Conservation (phyloP, 2,329 filamentous ascomycete species). For the Chaetomium strumarium region DNA sequence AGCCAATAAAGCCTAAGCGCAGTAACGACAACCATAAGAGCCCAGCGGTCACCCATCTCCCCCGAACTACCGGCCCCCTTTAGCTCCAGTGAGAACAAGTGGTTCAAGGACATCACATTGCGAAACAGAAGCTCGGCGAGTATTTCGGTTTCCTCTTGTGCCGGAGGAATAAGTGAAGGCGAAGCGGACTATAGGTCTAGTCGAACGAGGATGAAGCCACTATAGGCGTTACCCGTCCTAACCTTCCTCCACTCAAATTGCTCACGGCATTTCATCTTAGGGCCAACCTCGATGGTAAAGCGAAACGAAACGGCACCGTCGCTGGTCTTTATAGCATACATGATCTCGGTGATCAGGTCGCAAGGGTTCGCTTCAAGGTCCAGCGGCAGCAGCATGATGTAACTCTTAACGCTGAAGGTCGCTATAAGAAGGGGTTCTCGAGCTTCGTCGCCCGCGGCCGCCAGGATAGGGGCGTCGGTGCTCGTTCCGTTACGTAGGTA, state of each 20-base stretch:
- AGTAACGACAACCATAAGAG: conserved; percentile 8
- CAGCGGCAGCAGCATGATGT: conserved; percentile 7
- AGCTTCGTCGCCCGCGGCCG: conserved; percentile 10
- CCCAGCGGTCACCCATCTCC: conserved; percentile 14
- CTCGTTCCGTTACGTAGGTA: conserved; percentile 12
- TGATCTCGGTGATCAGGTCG: conserved; percentile 7
- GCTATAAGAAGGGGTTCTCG: neutral
- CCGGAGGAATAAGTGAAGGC: neutral
- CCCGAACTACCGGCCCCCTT: conserved; percentile 9
- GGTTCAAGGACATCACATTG: neutral
- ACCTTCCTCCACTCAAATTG: conserved; percentile 11
- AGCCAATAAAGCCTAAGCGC: conserved; percentile 9
- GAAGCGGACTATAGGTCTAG: neutral
- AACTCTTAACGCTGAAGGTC: conserved; percentile 7
- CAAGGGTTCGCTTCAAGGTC: conserved; percentile 7
- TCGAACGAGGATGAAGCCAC: neutral
- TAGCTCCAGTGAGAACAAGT: conserved; percentile 9
- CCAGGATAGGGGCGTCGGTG: conserved; percentile 6
- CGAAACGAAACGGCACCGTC: conserved; percentile 5
- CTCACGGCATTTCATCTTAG: conserved; percentile 2
- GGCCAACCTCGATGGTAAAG: conserved; percentile 9
- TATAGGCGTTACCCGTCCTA: neutral
- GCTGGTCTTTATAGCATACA: neutral
- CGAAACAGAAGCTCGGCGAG: conserved; percentile 7
- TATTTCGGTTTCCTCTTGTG: conserved; percentile 5